Evolutionary conservation across 371 early-diverging fungal genomes (phyloP).

Genomic region (Rhizopus arrhizus): DNA sequence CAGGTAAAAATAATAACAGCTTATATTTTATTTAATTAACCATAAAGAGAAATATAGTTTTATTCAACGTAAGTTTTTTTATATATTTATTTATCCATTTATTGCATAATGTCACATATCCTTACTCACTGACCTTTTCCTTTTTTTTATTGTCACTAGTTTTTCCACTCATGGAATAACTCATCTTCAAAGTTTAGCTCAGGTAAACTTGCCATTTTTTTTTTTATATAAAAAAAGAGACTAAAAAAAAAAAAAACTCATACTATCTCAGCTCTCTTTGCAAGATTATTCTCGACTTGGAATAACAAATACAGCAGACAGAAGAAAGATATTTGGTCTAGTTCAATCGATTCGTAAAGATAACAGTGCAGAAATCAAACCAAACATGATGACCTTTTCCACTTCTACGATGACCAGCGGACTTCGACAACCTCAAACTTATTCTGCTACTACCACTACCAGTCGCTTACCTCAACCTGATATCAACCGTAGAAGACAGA

Average conservation of each 20-base stretch:
- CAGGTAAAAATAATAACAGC: conserved; percentile 1
- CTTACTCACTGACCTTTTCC: neutral
- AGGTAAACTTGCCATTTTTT: conserved; percentile 36
- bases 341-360: conserved; percentile 50
- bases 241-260: neutral
- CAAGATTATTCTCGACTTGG: conserved; percentile 78
- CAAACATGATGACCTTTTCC: conserved; percentile 2
- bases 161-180: conserved; percentile 61
- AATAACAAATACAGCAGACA: conserved; percentile 73
- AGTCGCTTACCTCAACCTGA: conserved; percentile 10
- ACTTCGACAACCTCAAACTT: conserved; percentile 26
- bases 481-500: conserved; percentile 12
- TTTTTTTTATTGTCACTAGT: conserved; percentile 22
- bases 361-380: conserved; percentile 5
- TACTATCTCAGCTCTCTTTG: conserved; percentile 66
- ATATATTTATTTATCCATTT: too few relatives aligned
- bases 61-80: conserved; percentile 10
- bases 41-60: conserved; percentile 1
- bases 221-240: neutral
- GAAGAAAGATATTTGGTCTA: conserved; percentile 72
- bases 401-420: conserved; percentile 21
- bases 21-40: neutral
- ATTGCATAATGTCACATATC: too few relatives aligned
- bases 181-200: conserved; percentile 50
- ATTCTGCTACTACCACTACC: conserved; percentile 1